These are phyloP conservation scores for Cardamine occulta DNA, from an alignment of 345 rosid genomes.

Conservation along the genomic window DNA sequence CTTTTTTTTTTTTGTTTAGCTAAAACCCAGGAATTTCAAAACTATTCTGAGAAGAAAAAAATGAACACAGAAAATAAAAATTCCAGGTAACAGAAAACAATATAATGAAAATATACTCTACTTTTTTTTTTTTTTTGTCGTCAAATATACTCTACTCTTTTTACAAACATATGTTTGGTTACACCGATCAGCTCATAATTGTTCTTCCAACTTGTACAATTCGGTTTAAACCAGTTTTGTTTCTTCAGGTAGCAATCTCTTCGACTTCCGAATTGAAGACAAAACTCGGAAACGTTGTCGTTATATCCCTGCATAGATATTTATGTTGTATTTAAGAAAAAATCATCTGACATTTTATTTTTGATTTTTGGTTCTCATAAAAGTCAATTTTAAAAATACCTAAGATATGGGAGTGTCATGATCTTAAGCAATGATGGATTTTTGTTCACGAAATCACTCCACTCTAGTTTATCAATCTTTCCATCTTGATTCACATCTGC, in stretches of 20 bases:
- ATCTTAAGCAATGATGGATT: slow-evolving; percentile 90
- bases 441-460: slow-evolving; percentile 80
- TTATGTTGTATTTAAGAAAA: background rate
- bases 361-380: background rate
- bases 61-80: slow-evolving; percentile 27
- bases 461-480: slow-evolving; percentile 81
- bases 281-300: slow-evolving; percentile 95
- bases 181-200: slow-evolving; percentile 29
- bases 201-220: slow-evolving; percentile 12
- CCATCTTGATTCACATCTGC: slow-evolving; percentile 88
- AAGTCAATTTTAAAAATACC: slow-evolving; percentile 47
- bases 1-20: background rate
- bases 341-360: background rate
- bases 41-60: slow-evolving; percentile 38
- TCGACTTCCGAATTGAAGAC: slow-evolving; percentile 93
- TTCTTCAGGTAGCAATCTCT: slow-evolving; percentile 68
- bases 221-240: slow-evolving; percentile 25
- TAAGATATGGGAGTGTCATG: slow-evolving; percentile 93
- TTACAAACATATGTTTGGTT: slow-evolving; percentile 29
- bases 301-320: slow-evolving; percentile 71
- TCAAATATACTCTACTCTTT: background rate
- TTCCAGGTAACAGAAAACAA: slow-evolving; percentile 11
- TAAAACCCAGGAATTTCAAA: slow-evolving; percentile 26
- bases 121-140: background rate
- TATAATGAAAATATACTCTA: background rate